phyloP scores from a whole-genome alignment of 1,284 basidiomycete genomes.

The Schizophyllum amplum region DNA sequence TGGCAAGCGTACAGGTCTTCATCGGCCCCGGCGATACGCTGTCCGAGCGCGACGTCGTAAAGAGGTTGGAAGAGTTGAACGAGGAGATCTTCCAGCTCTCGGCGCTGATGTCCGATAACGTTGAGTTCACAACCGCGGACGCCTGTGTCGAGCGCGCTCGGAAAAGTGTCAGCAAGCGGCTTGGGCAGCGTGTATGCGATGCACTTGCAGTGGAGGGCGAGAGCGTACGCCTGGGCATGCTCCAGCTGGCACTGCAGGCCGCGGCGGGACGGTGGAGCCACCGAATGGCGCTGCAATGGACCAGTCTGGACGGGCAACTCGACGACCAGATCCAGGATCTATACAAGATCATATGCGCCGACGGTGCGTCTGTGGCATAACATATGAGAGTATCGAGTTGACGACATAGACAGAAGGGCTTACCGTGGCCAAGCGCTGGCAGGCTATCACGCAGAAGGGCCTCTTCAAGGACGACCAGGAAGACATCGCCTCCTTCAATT shows the following conservation, averaged over 20 bases:
- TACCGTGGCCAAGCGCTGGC: too few species aligned
- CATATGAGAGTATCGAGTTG: too few species aligned
- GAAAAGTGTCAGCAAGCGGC: not conserved
- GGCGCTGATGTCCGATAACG: slow-evolving; percentile 12
- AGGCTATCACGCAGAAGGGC: too few species aligned
- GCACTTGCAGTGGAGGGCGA: not conserved
- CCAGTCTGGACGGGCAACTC: not conserved
- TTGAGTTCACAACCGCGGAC: not conserved
- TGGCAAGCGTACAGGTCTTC: not conserved
- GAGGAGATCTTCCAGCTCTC: slow-evolving; percentile 41
- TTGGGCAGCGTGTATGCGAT: not conserved
- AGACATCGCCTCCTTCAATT: too few species aligned
- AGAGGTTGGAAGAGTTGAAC: slow-evolving; percentile 37
- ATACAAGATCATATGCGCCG: not conserved
- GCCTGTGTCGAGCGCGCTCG: too few species aligned
- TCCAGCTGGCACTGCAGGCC: not conserved
- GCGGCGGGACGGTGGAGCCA: not conserved
- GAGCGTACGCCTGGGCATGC: not conserved
- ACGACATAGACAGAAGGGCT: too few species aligned
- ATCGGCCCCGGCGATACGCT: slow-evolving; percentile 23
- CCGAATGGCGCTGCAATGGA: not conserved
- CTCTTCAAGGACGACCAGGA: too few species aligned
- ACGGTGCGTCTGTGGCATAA: not conserved
- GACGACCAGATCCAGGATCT: not conserved
- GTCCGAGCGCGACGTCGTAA: slow-evolving; percentile 39